Evolutionary conservation across 177 flowering plant species (phyloP), one percentile per base, ranked within the genome.

Genomic region (Telopea speciosissima): DNA sequence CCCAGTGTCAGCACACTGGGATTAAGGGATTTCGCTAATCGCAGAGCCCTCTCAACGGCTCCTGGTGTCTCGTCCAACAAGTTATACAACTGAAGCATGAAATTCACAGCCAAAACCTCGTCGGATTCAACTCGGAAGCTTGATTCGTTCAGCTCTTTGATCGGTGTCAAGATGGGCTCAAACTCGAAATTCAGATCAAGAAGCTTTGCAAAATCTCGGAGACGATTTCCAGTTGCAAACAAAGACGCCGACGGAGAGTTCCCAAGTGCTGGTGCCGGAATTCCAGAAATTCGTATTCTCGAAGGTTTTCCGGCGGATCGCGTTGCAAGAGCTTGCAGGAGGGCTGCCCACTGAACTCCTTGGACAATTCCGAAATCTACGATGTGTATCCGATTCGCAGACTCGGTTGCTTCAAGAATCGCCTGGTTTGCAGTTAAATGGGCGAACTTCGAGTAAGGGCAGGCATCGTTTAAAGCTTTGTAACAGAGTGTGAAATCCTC

Each of bases 381-480:
- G 22, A 95, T 89, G 82, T 95, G 99, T 56, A 95, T 92, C 70
- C 77, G 87, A 67, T 24, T 73, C 0, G 90, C 87, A 1, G 80
- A 72, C 67, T 85, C 89, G 0, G 92, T 92, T 0, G 93, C 95
- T 78, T 94, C 99, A 0, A 94, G 90, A 6, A 94, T 94, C 0
- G 97, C 97, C 67, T 94, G 97, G 73, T 92, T 94, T 1, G 97
- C 99, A 3, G 99, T 92, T 69, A 94, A 79, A 68, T 92, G 97
- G 24, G 97, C 88, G 70, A 94, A 94, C 62, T 89, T 92, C 0
- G 89, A 88, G 62, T 88, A 92, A 0, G 99, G 99, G 72, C 97
- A 89, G 3, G 97, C 97, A 24, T 95, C 98, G 79, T 95, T 87
- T 26, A 95, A 70, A 16, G 92, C 89, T 56, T 90, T 90, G 81